Percentiles rank a stretch among this genome's conserved stretches.
Conservation (phyloP, 768 basidiomycete genomes). For the Lepiota subincarnata region DNA sequence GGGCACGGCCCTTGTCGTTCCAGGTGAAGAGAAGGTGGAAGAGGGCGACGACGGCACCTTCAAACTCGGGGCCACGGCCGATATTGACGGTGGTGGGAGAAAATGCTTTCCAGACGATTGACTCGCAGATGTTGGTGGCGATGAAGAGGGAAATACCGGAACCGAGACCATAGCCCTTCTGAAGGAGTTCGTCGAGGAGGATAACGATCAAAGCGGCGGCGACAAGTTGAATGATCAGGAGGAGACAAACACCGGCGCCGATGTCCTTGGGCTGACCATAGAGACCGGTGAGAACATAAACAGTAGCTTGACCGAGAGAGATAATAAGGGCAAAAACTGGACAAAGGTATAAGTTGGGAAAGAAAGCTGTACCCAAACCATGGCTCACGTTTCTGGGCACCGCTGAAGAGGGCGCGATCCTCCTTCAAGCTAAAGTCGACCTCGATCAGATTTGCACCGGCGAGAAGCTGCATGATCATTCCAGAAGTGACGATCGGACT, state of each 20-base stretch:
- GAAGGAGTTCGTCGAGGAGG: conserved; percentile 96
- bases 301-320: conserved; percentile 92
- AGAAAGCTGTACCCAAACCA: not conserved
- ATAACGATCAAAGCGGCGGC: conserved; percentile 95
- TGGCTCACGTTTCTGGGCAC: conserved; percentile 90
- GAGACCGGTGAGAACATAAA: conserved; percentile 94
- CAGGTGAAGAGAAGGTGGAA: conserved; percentile 98
- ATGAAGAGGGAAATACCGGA: conserved; percentile 99
- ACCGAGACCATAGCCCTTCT: conserved; percentile 98
- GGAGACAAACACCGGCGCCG: conserved; percentile 94
- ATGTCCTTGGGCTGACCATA: conserved; percentile 92
- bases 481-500: conserved; percentile 96
- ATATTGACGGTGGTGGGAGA: conserved; percentile 98
- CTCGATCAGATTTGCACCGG: conserved; percentile 95
- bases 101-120: conserved; percentile 99
- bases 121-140: conserved; percentile 99
- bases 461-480: conserved; percentile 99
- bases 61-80: conserved; percentile 96
- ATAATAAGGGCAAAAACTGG: conserved; percentile 96
- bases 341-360: conserved; percentile 2
- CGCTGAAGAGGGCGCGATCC: conserved; percentile 91
- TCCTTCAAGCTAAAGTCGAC: conserved; percentile 98
- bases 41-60: conserved; percentile 91
- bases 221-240: conserved; percentile 94
- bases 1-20: conserved; percentile 96